Evolutionary conservation across 129 eudicot genomes (phyloP).

Genomic region (Erigeron canadensis): DNA sequence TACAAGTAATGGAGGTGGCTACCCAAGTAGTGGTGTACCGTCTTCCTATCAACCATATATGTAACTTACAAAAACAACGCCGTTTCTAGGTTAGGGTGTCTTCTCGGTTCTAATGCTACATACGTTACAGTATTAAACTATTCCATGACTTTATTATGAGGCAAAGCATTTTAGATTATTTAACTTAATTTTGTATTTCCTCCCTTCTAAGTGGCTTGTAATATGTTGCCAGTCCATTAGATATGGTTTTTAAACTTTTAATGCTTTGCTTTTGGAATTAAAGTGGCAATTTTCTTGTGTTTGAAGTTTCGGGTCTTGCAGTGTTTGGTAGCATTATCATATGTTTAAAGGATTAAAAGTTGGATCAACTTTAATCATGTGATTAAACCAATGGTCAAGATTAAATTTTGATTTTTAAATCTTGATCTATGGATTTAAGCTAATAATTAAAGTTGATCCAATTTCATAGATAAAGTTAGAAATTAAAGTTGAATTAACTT

Average conservation of each 20-base stretch:
- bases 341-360: not conserved
- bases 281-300: slow-evolving; percentile 11
- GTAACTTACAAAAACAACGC: slow-evolving; percentile 11
- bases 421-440: no score
- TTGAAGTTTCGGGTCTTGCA: slow-evolving; percentile 6
- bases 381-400: no score
- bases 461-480: no score
- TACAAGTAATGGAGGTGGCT: not conserved
- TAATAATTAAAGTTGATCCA: no score
- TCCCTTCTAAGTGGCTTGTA: not conserved
- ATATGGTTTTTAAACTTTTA: slow-evolving; percentile 5
- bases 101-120: no score
- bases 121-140: no score
- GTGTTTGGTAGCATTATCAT: slow-evolving; percentile 13
- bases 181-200: not conserved
- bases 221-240: not conserved
- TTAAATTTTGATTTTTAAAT: not conserved
- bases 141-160: not conserved
- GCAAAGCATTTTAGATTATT: not conserved
- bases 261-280: slow-evolving; percentile 4
- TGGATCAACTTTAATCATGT: no score
- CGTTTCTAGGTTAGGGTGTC: slow-evolving; percentile 4
- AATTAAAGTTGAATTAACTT: no score
- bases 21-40: slow-evolving; percentile 13
- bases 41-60: slow-evolving; percentile 38